Base-by-base conservation (phyloP, 768 basidiomycete species). In the Podaxis sp. region DNA sequence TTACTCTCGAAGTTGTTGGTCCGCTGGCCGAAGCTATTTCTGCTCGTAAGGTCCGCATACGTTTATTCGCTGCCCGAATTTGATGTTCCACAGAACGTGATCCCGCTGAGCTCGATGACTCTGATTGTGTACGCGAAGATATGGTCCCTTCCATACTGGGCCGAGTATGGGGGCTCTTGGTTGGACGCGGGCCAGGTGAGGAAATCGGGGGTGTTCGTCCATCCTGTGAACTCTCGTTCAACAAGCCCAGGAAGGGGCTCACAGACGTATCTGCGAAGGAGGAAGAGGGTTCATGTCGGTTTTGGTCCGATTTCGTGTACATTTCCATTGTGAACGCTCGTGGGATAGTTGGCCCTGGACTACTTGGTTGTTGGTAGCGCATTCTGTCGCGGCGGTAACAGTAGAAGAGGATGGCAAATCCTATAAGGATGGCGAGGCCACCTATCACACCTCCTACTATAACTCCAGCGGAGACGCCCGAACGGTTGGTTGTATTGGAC, bases 41-140 rank as follows among this genome's bases (percentile, higher is more conserved):
- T 33, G 67, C 54, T 44, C 72, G 65, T 8, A 73, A 60, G 10
- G 57, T 61, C 5, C 66, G 66, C 41, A 75, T 64, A 20, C 70
- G 71, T 11, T 66, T 51, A 37, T 71, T 67, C 7, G 74, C 65
- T 40, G 69, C 71, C 24, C 62, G 60, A 44, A 74, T 73, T 22
- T 71, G 69, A 37, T 22, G 66, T 65, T 44, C 69, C 44, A 26
- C 72, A 60, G 11, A 68, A 56, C 30, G 46, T 63, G 28, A 24
- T 13, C 30, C 28, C 28, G 30, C 13, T 17, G 57, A 49, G 11
- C 56, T 28, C 24, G 37, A 24, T 33, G 56, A 46, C 36, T 28
- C 28, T 17, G 44, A 10, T 1, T 50, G 58, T 12, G 48, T 10
- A 11, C 33, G 3, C 20, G 38, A 15, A 11, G 49, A 40, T 50